These are phyloP conservation scores for Neckera pumila DNA, from an alignment of 225 moss, liverwort and hornwort species.

Conservation along the genomic window DNA sequence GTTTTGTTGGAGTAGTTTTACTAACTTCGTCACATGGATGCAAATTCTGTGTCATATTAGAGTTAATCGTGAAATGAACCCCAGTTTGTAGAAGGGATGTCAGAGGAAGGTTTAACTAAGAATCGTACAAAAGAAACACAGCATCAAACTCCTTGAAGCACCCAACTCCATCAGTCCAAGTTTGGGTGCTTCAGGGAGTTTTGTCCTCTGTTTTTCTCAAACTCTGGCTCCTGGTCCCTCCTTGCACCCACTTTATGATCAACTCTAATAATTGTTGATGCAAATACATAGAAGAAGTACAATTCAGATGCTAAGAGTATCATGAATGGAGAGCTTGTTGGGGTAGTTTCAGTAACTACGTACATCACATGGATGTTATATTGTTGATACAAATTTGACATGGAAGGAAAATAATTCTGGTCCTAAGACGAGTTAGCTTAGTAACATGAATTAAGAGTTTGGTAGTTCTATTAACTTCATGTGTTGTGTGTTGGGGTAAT, in stretches of 20 bases:
- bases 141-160: no score
- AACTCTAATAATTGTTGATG: neutral
- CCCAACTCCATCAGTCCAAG: no score
- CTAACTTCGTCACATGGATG: neutral
- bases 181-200: no score
- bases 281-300: neutral
- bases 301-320: neutral
- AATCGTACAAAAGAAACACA: no score
- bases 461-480: neutral
- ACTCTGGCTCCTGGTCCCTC: no score
- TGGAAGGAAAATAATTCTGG: neutral
- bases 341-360: neutral
- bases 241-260: no score
- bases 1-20: neutral
- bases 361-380: neutral
- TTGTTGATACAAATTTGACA: neutral
- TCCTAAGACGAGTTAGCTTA: neutral
- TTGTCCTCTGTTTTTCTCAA: no score
- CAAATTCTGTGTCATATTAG: no score
- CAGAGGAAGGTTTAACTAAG: no score
- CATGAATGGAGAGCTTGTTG: neutral
- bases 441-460: neutral
- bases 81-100: no score
- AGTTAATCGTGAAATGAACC: no score
- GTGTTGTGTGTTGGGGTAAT: no score